Evolutionary conservation across 768 basidiomycete genomes (phyloP).

Genomic region (Suillus subalutaceus): DNA sequence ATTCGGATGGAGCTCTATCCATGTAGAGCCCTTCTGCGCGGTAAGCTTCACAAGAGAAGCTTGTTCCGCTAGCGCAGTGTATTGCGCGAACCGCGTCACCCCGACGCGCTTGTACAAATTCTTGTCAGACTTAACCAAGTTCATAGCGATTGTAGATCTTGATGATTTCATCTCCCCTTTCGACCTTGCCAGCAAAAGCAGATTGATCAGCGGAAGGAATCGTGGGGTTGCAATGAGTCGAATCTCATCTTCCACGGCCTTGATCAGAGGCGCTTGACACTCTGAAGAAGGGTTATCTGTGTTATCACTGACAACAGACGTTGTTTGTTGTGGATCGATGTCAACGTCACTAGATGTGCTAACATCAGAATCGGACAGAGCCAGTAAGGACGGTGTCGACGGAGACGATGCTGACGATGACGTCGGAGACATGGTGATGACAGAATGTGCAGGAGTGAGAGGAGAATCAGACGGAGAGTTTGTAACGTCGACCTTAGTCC

Average conservation of each 20-base stretch:
- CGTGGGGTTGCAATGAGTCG: slow-evolving; percentile 20
- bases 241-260: slow-evolving; percentile 13
- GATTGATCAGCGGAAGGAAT: slow-evolving; percentile 35
- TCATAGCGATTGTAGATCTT: slow-evolving; percentile 41
- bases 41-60: slow-evolving; percentile 31
- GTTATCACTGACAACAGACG: slow-evolving; percentile 8
- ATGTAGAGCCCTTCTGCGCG: slow-evolving; percentile 17
- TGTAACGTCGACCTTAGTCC: neutral
- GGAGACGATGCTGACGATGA: neutral
- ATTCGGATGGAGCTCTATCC: slow-evolving; percentile 32
- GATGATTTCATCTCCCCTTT: slow-evolving; percentile 37
- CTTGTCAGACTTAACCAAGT: slow-evolving; percentile 34
- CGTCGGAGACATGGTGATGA: neutral
- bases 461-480: neutral
- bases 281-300: slow-evolving; percentile 10
- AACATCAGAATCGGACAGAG: neutral
- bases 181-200: slow-evolving; percentile 24
- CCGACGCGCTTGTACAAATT: slow-evolving; percentile 29
- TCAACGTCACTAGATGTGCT: slow-evolving; percentile 2
- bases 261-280: slow-evolving; percentile 3
- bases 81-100: slow-evolving; percentile 29
- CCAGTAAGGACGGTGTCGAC: neutral
- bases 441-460: neutral
- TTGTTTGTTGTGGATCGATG: slow-evolving; percentile 6
- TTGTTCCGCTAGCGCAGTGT: slow-evolving; percentile 28